Conservation (phyloP, 2,329 filamentous ascomycete species). For the Aureobasidium pullulans region DNA sequence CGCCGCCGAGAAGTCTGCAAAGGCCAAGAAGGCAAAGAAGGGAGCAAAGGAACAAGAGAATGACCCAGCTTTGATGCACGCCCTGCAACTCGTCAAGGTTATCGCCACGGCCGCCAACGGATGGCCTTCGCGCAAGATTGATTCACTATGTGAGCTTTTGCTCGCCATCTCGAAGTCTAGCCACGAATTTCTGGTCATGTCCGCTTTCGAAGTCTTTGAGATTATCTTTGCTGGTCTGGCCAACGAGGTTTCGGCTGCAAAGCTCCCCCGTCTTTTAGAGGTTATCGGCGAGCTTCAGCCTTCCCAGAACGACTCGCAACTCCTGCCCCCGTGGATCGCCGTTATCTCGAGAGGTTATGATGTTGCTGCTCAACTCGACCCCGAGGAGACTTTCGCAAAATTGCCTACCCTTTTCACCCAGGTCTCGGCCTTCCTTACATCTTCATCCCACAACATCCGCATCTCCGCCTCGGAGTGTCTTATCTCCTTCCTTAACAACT, state of each 20-base stretch:
- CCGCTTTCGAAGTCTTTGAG: constrained; percentile 94
- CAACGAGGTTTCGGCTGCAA: constrained; percentile 78
- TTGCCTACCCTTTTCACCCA: constrained; percentile 76
- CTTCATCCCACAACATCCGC: constrained; percentile 84
- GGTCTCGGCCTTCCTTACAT: constrained; percentile 74
- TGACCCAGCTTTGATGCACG: constrained; percentile 73
- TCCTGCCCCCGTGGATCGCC: constrained; percentile 93
- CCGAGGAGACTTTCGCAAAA: constrained; percentile 86
- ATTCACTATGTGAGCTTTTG: constrained; percentile 80
- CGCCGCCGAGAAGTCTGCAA: constrained; percentile 63
- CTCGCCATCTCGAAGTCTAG: constrained; percentile 81
- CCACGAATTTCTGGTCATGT: constrained; percentile 95
- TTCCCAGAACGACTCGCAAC: constrained; percentile 84
- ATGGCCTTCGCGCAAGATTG: constrained; percentile 95
- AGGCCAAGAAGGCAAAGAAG: constrained; percentile 56
- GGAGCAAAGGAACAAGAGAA: constrained; percentile 52
- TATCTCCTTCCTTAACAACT: constrained; percentile 86
- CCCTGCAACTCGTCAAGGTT: constrained; percentile 84
- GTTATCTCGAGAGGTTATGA: constrained; percentile 92
- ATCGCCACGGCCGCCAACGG: constrained; percentile 80
- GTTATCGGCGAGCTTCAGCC: constrained; percentile 89
- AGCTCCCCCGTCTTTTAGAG: constrained; percentile 80
- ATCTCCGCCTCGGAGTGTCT: constrained; percentile 92
- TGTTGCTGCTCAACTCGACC: constrained; percentile 79
- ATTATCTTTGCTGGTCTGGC: constrained; percentile 91